Evolutionary conservation across 371 early-diverging fungal species (phyloP).

Genomic region (Blakeslea trispora): DNA sequence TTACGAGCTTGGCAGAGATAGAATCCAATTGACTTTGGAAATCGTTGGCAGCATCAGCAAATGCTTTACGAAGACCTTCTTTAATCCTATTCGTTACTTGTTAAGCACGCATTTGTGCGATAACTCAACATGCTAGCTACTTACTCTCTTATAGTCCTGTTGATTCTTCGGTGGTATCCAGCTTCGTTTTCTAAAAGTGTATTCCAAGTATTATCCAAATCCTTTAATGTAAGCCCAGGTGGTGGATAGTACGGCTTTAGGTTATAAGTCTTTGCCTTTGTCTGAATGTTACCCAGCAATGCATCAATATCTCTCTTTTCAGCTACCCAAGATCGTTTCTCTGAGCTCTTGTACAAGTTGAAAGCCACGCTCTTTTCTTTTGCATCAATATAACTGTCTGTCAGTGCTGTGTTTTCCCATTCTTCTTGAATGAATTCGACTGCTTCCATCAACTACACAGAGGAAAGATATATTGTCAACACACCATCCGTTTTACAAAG

Average conservation of each 20-base stretch:
- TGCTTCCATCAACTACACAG: slow-evolving; percentile 58
- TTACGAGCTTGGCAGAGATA: slow-evolving; percentile 65
- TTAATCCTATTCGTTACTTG: no score
- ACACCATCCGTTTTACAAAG: no score
- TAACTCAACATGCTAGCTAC: no score
- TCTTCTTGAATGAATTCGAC: slow-evolving; percentile 59
- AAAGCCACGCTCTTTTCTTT: slow-evolving; percentile 75
- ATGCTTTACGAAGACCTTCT: slow-evolving; percentile 70
- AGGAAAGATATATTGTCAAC: background rate
- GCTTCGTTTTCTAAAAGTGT: slow-evolving; percentile 74
- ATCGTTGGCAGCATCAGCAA: slow-evolving; percentile 78
- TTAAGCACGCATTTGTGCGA: background rate
- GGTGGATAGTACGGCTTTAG: slow-evolving; percentile 85
- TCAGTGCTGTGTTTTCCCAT: slow-evolving; percentile 70
- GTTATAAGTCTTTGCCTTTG: slow-evolving; percentile 93
- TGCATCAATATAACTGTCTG: slow-evolving; percentile 74
- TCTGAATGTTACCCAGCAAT: slow-evolving; percentile 91
- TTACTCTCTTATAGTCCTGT: slow-evolving; percentile 80
- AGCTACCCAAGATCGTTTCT: slow-evolving; percentile 86
- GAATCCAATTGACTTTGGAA: slow-evolving; percentile 68
- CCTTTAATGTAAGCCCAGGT: slow-evolving; percentile 69
- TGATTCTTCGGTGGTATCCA: slow-evolving; percentile 74
- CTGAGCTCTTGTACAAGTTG: slow-evolving; percentile 77
- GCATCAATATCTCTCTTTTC: slow-evolving; percentile 90
- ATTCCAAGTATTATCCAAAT: slow-evolving; percentile 80